These are phyloP conservation scores for Ceratobasidium sp. DNA, from an alignment of 1,284 basidiomycete genomes.

Conservation along the genomic window DNA sequence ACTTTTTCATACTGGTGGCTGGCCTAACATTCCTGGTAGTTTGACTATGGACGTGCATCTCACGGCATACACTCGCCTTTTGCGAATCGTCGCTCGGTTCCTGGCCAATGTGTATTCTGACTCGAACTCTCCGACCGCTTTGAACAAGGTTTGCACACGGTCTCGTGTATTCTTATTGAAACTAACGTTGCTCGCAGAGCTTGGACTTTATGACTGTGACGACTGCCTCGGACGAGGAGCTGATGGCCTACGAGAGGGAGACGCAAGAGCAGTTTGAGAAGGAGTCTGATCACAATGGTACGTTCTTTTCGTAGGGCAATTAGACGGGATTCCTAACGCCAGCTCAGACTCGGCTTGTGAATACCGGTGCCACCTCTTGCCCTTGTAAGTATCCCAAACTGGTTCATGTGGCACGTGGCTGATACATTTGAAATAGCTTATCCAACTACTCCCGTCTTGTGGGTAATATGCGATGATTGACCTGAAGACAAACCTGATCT, in stretches of 20 bases:
- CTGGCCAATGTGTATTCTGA: slow-evolving; percentile 81
- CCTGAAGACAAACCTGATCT: neutral
- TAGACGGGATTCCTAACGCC: neutral
- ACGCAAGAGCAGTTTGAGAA: slow-evolving; percentile 65
- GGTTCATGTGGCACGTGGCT: slow-evolving; percentile 42
- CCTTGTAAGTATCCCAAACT: slow-evolving; percentile 64
- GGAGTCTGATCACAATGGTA: slow-evolving; percentile 64
- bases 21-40: slow-evolving; percentile 12
- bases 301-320: slow-evolving; percentile 21
- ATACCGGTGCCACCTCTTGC: slow-evolving; percentile 73
- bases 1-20: neutral
- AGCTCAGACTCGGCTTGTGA: slow-evolving; percentile 62
- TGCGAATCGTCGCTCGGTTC: slow-evolving; percentile 74
- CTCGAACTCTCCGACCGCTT: slow-evolving; percentile 66
- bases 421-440: slow-evolving; percentile 55
- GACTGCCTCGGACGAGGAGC: slow-evolving; percentile 62
- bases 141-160: slow-evolving; percentile 64
- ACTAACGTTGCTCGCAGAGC: slow-evolving; percentile 52
- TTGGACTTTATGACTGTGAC: slow-evolving; percentile 73
- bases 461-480: neutral
- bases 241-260: slow-evolving; percentile 67
- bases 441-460: slow-evolving; percentile 77
- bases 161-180: neutral
- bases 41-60: slow-evolving; percentile 64
- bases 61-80: slow-evolving; percentile 71